Evolutionary conservation across 306 rosid genomes (phyloP).

Genomic region (Malus sylvestris): DNA sequence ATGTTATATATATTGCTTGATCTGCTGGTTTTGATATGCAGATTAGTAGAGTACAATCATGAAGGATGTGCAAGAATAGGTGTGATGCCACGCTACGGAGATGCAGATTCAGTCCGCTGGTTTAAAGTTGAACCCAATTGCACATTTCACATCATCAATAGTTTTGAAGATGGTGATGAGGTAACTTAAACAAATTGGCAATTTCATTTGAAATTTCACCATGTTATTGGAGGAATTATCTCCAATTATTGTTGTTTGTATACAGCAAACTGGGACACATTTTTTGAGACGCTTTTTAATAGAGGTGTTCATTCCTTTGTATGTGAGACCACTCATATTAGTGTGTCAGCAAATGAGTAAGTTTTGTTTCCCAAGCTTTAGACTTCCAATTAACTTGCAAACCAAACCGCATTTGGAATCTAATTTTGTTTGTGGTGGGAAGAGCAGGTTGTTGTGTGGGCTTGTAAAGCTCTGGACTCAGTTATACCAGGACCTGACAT

Average conservation of each 20-base stretch:
- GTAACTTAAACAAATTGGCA: conserved; percentile 10
- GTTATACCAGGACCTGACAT: conserved; percentile 44
- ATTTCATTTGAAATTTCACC: not conserved
- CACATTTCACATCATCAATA: conserved; percentile 58
- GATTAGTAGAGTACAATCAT: conserved; percentile 40
- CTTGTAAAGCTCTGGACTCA: conserved; percentile 62
- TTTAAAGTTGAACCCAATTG: conserved; percentile 56
- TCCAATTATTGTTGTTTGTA: too few relatives aligned
- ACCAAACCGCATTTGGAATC: not conserved
- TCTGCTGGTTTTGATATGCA: conserved; percentile 16
- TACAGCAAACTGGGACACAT: too few relatives aligned
- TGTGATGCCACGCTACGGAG: conserved; percentile 67
- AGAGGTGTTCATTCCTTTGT: too few relatives aligned
- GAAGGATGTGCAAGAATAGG: conserved; percentile 61
- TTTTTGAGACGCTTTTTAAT: too few relatives aligned
- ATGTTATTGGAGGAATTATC: not conserved
- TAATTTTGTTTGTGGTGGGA: not conserved
- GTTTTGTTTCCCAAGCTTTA: too few relatives aligned
- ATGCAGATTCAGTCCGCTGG: conserved; percentile 55
- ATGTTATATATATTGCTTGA: not conserved
- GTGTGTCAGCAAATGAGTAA: too few relatives aligned
- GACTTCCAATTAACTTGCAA: too few relatives aligned
- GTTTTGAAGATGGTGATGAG: conserved; percentile 58
- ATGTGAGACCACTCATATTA: too few relatives aligned
- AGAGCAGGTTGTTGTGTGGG: conserved; percentile 66